phyloP scores from a whole-genome alignment of 768 basidiomycete species.

The Artomyces pyxidatus region DNA sequence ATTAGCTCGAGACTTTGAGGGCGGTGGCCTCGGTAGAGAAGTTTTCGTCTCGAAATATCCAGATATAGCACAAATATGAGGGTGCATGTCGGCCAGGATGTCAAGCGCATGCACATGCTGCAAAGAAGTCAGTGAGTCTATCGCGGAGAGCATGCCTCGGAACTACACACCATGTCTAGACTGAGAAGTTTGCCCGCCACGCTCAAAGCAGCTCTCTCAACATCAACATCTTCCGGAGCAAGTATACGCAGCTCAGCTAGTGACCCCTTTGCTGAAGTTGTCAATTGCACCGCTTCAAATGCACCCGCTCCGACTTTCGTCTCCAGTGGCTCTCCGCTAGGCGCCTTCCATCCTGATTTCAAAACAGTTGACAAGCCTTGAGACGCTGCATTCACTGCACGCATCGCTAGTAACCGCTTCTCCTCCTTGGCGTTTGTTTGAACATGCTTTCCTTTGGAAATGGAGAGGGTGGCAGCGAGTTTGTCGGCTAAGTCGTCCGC shows the following conservation, averaged over 20 bases:
- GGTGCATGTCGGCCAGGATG: slow-evolving; percentile 39
- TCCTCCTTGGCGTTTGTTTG: slow-evolving; percentile 1
- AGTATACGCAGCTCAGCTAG: slow-evolving; percentile 39
- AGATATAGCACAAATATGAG: slow-evolving; percentile 33
- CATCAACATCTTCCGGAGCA: slow-evolving; percentile 43
- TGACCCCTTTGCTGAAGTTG: slow-evolving; percentile 34
- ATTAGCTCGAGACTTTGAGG: slow-evolving; percentile 2
- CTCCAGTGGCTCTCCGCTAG: slow-evolving; percentile 21
- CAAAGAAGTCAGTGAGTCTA: not conserved
- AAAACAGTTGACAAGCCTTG: slow-evolving; percentile 44
- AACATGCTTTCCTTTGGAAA: slow-evolving; percentile 17
- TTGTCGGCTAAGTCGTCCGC: slow-evolving; percentile 18
- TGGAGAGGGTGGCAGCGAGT: slow-evolving; percentile 19
- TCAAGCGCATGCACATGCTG: slow-evolving; percentile 47
- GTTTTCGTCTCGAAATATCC: slow-evolving; percentile 4
- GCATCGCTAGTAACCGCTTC: slow-evolving; percentile 38
- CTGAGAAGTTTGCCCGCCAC: slow-evolving; percentile 58
- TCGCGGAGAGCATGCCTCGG: not conserved
- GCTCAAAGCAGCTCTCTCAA: slow-evolving; percentile 67
- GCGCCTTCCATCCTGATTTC: slow-evolving; percentile 54
- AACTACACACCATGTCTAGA: slow-evolving; percentile 58
- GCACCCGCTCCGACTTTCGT: slow-evolving; percentile 19
- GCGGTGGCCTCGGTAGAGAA: not conserved
- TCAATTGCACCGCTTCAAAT: slow-evolving; percentile 26
- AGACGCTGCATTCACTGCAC: slow-evolving; percentile 51